Conservation (phyloP, 306 rosid species). For the Comarum palustre region DNA sequence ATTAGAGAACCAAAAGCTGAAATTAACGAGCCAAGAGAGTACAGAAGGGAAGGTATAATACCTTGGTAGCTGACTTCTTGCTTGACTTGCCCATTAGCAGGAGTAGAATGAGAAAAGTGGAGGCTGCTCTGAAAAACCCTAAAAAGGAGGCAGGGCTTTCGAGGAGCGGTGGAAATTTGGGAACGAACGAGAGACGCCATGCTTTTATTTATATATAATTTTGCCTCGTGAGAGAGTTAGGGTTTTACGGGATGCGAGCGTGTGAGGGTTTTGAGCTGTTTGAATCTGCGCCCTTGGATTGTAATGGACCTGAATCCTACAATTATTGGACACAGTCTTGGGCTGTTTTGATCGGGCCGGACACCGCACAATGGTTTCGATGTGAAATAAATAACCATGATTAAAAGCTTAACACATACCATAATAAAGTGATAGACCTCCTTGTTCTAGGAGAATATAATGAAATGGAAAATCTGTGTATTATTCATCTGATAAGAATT, state of each 20-base stretch:
- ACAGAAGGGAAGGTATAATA: conserved; percentile 11
- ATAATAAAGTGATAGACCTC: too few species aligned
- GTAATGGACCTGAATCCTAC: neutral
- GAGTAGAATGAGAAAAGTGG: neutral
- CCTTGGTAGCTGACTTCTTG: conserved; percentile 75
- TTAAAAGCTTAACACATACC: too few species aligned
- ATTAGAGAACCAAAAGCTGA: neutral
- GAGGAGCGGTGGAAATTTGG: conserved; percentile 8
- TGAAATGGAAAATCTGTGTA: too few species aligned
- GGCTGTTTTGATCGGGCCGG: neutral
- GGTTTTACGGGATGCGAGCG: conserved; percentile 14
- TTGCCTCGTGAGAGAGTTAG: neutral
- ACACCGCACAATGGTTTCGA: too few species aligned
- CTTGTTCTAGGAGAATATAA: too few species aligned
- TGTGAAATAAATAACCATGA: too few species aligned
- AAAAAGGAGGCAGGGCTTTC: conserved; percentile 23
- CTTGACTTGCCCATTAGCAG: conserved; percentile 62
- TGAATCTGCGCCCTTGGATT: neutral
- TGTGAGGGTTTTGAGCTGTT: neutral
- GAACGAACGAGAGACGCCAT: neutral
- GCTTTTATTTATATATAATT: neutral
- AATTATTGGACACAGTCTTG: neutral
- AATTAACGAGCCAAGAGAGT: neutral
- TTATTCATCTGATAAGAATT: too few species aligned
- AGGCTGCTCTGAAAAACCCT: conserved; percentile 52